Evolutionary conservation across 2,329 filamentous ascomycete genomes (phyloP).

Genomic region (Phialophora macrospora): DNA sequence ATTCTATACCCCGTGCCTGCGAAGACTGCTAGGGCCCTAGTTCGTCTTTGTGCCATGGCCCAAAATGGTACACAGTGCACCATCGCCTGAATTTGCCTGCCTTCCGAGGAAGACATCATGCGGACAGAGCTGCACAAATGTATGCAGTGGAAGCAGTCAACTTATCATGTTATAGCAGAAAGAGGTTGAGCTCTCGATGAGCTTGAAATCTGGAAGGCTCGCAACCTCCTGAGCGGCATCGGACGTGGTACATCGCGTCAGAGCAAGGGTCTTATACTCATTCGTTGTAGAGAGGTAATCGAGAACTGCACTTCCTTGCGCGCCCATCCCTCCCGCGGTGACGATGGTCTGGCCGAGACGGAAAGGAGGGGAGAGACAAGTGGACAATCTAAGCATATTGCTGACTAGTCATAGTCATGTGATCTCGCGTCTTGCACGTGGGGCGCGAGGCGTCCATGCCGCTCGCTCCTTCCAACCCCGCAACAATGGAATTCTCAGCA

Average conservation of each 20-base stretch:
- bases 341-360: conserved; percentile 10
- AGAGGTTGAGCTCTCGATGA: conserved; percentile 53
- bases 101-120: background rate
- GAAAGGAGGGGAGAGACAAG: too few relatives aligned
- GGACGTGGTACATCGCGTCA: conserved; percentile 55
- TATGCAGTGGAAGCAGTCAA: too few relatives aligned
- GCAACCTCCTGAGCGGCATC: conserved; percentile 50
- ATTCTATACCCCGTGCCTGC: background rate
- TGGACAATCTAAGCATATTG: background rate
- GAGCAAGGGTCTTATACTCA: conserved; percentile 45
- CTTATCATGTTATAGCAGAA: conserved; percentile 46
- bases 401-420: background rate
- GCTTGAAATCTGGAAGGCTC: conserved; percentile 51
- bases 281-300: conserved; percentile 39
- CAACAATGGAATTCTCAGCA: background rate
- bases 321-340: conserved; percentile 57
- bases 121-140: too few relatives aligned
- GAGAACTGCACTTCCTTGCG: conserved; percentile 57
- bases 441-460: background rate
- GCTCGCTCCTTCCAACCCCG: background rate
- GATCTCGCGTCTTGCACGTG: background rate
- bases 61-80: background rate
- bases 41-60: background rate
- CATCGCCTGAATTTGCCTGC: background rate
- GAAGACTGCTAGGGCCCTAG: background rate